Evolutionary conservation across 1,284 basidiomycete genomes (phyloP), one percentile per base, ranked within the genome.

Genomic region (Trametes sp.): DNA sequence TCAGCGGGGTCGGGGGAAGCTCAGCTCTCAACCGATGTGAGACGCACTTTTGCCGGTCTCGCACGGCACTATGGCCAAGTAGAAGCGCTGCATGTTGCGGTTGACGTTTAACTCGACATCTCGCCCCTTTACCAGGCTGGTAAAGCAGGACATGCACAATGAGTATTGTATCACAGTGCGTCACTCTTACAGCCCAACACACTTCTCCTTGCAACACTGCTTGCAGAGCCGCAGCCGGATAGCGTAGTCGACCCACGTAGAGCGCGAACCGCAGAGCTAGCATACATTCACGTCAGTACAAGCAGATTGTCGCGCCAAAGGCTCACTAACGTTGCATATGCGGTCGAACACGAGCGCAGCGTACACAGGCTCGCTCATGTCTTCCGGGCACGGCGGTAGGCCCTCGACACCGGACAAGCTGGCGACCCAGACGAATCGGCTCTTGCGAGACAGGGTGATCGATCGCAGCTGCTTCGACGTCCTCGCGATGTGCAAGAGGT

Each of bases 331-430:
- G 10, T 23, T 45, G 50, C 67, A 68, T 8, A 29, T 21, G 13
- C 58, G 46, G 33, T 68, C 68, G 52, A 72, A 74, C 14, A 73
- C 10, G 33, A 73, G 46, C 13, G 65, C 50, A 8, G 70, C 62
- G 46, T 69, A 73, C 5, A 60, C 59, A 10, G 70, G 69, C 54
- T 69, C 69, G 45, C 59, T 59, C 33, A 70, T 46, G 36, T 66
- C 67, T 24, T 57, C 21, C 16, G 71, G 71, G 49, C 69, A 70
- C 6, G 66, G 65, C 7, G 71, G 70, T 0, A 71, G 57, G 14
- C 24, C 42, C 3, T 7, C 21, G 23, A 55, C n/a, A 46, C 54
- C 1, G 8, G 26, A 42, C 26, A 67, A 55, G 14, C 66, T 52
- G 2, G 57, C 45, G 13, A 54, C 50, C 70, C 70, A 70, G 5